Conservation (phyloP, 1,284 basidiomycete genomes). For the Tylopilus sp. region DNA sequence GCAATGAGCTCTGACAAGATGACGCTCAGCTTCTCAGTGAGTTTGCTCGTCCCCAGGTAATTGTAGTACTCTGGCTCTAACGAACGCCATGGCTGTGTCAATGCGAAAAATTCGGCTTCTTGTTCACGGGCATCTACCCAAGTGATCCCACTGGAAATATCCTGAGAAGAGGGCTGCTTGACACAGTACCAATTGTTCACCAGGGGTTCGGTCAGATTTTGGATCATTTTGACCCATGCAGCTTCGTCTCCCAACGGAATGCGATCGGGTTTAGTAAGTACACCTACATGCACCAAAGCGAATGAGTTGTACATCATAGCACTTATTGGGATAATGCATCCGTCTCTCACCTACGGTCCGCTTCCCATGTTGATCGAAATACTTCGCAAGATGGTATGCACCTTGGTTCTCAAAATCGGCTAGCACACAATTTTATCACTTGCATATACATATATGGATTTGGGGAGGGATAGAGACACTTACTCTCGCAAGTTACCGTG, state of each 20-base stretch:
- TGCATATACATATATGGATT: no score
- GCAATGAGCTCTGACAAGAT: constrained; percentile 69
- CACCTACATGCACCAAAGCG: constrained; percentile 59
- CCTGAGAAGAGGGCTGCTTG: constrained; percentile 73
- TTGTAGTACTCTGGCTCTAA: constrained; percentile 60
- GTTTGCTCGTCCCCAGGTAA: constrained; percentile 60
- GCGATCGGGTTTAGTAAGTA: constrained; percentile 85
- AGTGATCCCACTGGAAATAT: constrained; percentile 64
- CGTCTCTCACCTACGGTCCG: constrained; percentile 73
- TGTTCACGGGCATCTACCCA: constrained; percentile 68
- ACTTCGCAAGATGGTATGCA: constrained; percentile 67
- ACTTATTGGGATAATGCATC: not conserved
- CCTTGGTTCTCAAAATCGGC: constrained; percentile 85
- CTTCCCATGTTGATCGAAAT: constrained; percentile 66
- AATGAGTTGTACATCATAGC: not conserved
- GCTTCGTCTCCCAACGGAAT: constrained; percentile 72
- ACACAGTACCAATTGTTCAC: constrained; percentile 80
- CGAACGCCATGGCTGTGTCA: constrained; percentile 64
- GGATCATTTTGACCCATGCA: constrained; percentile 68
- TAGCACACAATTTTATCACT: constrained; percentile 38
- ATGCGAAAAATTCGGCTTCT: constrained; percentile 78
- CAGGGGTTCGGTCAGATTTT: constrained; percentile 65
- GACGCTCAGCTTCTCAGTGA: constrained; percentile 59
- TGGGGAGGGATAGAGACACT: not conserved
- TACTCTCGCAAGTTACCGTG: constrained; percentile 80